phyloP scores from a whole-genome alignment of 1,284 basidiomycete genomes.

The Moniliella sp. region DNA sequence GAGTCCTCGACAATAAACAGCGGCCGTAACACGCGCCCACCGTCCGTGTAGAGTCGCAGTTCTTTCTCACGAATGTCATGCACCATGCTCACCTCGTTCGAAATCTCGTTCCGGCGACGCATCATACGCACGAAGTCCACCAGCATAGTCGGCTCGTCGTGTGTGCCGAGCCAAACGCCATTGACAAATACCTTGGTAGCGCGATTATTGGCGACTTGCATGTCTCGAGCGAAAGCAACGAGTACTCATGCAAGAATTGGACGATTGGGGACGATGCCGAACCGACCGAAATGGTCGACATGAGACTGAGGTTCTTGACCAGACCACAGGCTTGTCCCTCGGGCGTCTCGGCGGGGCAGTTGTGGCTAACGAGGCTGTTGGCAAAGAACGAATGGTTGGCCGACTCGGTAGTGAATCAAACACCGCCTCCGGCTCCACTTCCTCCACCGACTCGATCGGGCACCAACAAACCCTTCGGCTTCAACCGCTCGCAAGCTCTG shows the following conservation, averaged over 20 bases:
- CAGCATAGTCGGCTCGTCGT: conserved; percentile 70
- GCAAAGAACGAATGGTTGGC: too few species aligned
- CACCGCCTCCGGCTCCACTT: too few species aligned
- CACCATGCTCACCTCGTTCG: conserved; percentile 82
- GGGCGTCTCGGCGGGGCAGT: conserved; percentile 94
- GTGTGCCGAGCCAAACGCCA: conserved; percentile 98
- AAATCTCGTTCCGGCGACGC: conserved; percentile 81
- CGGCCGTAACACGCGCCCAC: conserved; percentile 83
- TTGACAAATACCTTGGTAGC: conserved; percentile 92
- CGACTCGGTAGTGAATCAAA: too few species aligned
- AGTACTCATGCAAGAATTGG: conserved; percentile 93
- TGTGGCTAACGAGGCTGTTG: too few species aligned
- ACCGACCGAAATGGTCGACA: conserved; percentile 93
- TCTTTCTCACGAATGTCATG: conserved; percentile 90
- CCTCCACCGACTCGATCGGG: too few species aligned
- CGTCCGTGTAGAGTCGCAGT: conserved; percentile 79
- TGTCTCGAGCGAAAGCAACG: conserved; percentile 24
- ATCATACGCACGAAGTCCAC: conserved; percentile 80
- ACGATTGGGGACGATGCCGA: conserved; percentile 87
- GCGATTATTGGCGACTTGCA: conserved; percentile 20
- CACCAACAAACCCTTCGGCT: too few species aligned
- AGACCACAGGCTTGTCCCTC: conserved; percentile 98
- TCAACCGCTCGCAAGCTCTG: too few species aligned
- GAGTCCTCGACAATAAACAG: conserved; percentile 79
- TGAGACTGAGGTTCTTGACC: conserved; percentile 91